Conservation (phyloP, 2,329 filamentous ascomycete genomes). For the Zymoseptoria pseudotritici region DNA sequence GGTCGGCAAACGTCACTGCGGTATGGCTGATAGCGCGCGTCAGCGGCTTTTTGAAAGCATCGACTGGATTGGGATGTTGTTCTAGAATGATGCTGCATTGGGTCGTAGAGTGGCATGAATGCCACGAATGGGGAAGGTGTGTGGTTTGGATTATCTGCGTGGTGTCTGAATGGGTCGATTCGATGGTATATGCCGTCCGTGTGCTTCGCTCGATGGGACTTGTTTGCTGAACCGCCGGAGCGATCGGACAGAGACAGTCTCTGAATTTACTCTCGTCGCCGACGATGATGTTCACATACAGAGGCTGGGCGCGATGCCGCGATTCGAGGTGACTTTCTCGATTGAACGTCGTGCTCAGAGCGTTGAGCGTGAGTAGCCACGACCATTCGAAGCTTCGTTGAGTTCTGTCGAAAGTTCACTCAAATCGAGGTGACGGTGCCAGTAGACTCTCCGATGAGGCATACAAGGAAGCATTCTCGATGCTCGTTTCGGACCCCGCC, state of each 20-base stretch:
- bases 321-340: too few relatives aligned
- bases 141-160: neutral
- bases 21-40: neutral
- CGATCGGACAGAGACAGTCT: neutral
- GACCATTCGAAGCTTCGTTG: too few relatives aligned
- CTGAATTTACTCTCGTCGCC: neutral
- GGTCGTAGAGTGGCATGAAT: neutral
- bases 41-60: neutral
- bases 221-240: neutral
- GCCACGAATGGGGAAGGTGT: neutral
- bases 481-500: too few relatives aligned
- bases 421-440: too few relatives aligned
- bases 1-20: neutral
- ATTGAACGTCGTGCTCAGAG: too few relatives aligned
- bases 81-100: neutral
- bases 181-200: neutral
- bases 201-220: neutral
- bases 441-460: too few relatives aligned
- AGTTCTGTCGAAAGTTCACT: too few relatives aligned
- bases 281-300: too few relatives aligned
- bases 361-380: too few relatives aligned
- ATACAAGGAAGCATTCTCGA: too few relatives aligned
- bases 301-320: too few relatives aligned
- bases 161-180: neutral
- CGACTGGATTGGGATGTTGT: neutral